Conservation (phyloP, 2,329 filamentous ascomycete genomes). For the Pyricularia grisea region DNA sequence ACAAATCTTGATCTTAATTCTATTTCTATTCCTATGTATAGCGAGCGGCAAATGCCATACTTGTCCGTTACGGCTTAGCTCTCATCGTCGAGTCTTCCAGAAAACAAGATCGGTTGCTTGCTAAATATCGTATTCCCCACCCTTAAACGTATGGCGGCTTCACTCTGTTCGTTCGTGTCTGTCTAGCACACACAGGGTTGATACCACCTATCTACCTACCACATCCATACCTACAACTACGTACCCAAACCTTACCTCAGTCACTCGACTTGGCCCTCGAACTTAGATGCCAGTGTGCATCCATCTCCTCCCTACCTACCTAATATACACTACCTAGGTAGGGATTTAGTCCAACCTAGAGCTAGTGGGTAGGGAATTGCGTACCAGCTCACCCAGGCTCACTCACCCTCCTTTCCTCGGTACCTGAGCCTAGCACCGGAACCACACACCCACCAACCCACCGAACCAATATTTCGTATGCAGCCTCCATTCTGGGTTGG, state of each 20-base stretch:
- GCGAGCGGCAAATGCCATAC: background rate
- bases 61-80: background rate
- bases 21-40: background rate
- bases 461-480: background rate
- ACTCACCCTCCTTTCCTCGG: background rate
- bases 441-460: background rate
- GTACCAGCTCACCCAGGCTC: background rate
- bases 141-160: background rate
- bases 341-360: background rate
- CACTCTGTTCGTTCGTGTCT: background rate
- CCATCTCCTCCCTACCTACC: background rate
- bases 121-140: background rate
- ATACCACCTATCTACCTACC: background rate
- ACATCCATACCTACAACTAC: background rate
- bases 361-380: background rate
- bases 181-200: background rate
- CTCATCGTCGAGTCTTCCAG: background rate
- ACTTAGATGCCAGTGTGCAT: background rate
- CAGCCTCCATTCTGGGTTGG: background rate
- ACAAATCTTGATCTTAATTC: background rate
- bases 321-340: background rate
- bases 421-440: background rate
- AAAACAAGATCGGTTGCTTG: background rate
- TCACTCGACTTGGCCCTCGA: background rate
- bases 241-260: background rate